Conservation (phyloP, 164 flowering plant genomes). For the grape (Vitis vinifera) region ASM3070453v1 NC_081812.1:95501-96000, state of each 20-base stretch:
- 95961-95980: too few relatives aligned
- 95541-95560: background rate
- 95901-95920: background rate
- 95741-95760: conserved; percentile 8
- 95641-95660: conserved; percentile 97
- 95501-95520: too few relatives aligned
- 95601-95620: conserved; percentile 74
- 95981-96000: background rate
- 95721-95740: background rate
- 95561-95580: conserved; percentile 1
- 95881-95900: background rate
- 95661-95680: conserved; percentile 97
- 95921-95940: too few relatives aligned
- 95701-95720: conserved; percentile 1
- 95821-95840: conserved; percentile 97
- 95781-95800: conserved; percentile 97
- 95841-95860: conserved; percentile 40
- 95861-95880: background rate
- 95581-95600: conserved; percentile 88
- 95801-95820: conserved; percentile 91
- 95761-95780: conserved; percentile 93
- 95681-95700: conserved; percentile 89
- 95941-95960: too few relatives aligned
- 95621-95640: conserved; percentile 98
- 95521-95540: background rate